Base-by-base conservation (phyloP, 768 basidiomycete species). In the Paxillus rubicundulus region DNA sequence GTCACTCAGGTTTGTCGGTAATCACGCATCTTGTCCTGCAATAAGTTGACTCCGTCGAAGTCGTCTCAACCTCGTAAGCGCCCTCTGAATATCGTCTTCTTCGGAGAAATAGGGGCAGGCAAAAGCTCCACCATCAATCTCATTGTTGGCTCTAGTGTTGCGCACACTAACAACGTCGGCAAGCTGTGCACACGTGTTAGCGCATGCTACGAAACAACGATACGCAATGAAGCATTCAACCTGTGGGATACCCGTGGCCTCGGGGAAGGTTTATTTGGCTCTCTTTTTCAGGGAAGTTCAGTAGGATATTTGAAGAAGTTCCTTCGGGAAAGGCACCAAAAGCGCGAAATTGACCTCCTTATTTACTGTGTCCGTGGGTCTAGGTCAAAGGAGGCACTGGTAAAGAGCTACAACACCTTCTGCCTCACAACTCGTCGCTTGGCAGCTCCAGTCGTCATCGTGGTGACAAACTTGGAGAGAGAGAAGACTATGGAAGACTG, bases 191-290 rank as follows among this genome's bases (percentile, higher is more conserved):
- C 66, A 16, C 45, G 32, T 20, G 10, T 0, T 2, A 47, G 10
- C 18, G 6, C 34, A 16, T 7, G 30, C 34, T 63, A 65, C 17
- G 36, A 51, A 20, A 46, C 37, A 42, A 49, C 13, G 2, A 36
- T 60, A 7, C 12, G 50, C 16, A 50, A 41, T 10, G 24, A 5
- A n/a, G 21, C 10, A 41, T 62, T 52, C 28, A 36, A n/a, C 2
- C 36, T 74, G 0, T 68, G 72, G 64, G 75, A 76, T 40, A 76
- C 74, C 7, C 66, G 66, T 9, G 74, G 75, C 17, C 68, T 76
- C 21, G 61, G 70, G 38, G 72, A 67, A 50, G 72, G 37, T 14
- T 48, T 66, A 50, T 36, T 54, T 42, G 54, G 6, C 32, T 14
- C 9, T 14, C 3, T 64, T 9, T 53, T 64, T 14, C 9, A 46